These are phyloP conservation scores for Yarrowia porcina DNA, from an alignment of 805 yeast genomes.

Conservation along the genomic window DNA sequence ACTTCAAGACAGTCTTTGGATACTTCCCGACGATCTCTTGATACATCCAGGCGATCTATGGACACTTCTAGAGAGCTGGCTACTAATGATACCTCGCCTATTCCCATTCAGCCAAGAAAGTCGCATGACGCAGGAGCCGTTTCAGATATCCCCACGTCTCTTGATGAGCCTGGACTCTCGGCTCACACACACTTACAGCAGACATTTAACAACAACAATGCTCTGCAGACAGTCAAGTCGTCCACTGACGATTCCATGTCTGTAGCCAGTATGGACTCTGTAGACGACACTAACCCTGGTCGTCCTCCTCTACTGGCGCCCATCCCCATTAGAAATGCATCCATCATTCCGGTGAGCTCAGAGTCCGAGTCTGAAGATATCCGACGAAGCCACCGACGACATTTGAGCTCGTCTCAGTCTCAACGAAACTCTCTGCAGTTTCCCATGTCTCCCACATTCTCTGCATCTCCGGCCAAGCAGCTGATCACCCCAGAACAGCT, in stretches of 20 bases:
- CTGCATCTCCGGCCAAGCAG: conserved; percentile 23
- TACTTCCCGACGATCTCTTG: neutral
- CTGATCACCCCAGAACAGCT: conserved; percentile 13
- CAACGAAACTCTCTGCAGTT: conserved; percentile 11
- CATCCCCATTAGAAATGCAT: conserved; percentile 11
- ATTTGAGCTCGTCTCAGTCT: conserved; percentile 17
- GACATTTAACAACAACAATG: neutral
- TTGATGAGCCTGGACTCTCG: neutral
- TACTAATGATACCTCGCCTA: neutral
- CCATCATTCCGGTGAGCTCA: conserved; percentile 20
- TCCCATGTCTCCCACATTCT: conserved; percentile 12
- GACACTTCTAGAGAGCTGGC: neutral
- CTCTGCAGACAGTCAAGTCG: conserved; percentile 6
- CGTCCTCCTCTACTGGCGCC: conserved; percentile 14
- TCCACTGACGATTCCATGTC: conserved; percentile 16
- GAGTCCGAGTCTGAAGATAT: conserved; percentile 17
- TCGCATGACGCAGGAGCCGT: conserved; percentile 4
- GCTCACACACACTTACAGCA: neutral
- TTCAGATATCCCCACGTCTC: neutral
- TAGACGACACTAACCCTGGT: neutral
- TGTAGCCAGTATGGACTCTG: neutral
- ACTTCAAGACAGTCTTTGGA: neutral
- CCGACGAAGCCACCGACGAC: conserved; percentile 9
- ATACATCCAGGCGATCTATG: neutral
- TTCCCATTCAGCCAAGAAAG: conserved; percentile 2